Evolutionary conservation across 371 early-diverging fungal species (phyloP), one percentile per base, ranked within the genome.

Genomic region (Nematocida homosporus): DNA sequence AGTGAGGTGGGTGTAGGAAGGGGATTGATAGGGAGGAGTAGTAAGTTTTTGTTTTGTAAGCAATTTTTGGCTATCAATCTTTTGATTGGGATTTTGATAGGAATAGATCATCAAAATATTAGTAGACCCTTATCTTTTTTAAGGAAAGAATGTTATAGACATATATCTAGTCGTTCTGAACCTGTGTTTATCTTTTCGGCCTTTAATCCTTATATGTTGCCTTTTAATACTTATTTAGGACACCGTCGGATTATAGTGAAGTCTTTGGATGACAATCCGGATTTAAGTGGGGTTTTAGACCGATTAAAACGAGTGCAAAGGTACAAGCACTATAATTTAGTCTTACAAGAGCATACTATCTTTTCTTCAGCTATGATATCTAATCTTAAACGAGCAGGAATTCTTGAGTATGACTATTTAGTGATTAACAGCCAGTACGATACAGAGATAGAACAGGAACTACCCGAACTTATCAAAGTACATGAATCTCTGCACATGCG

Each of bases 81-180:
- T 8, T 25, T 68, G 0, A 42, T 68, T 10, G 69, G 44, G 10
- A 41, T 68, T 35, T 0, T 59, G 4, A 68, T 68, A 0, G 69
- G 69, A 32, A 6, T 68, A 41, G 69, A 68, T 23, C 69, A 68
- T 30, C 69, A 68, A 38, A 68, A 68, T 27, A 68, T 68, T 54
- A 35, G 41, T n/a, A 27, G 59, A 30, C 69, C 69, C 10, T 23
- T 68, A 16, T 23, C n/a, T 10, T 68, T 32, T 6, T 32, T 68
- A n/a, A 34, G 56, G 35, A 57, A 29, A 4, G 69, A 68, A 25
- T 56, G 56, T 30, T 40, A 2, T 20, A 13, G 23, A 20, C 63
- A 35, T 30, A 35, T 68, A 0, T 13, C 20, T 1, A 29, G 29
- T 0, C 54, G 55, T 32, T 34, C 47, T 23, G 1, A 25, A 2